These are phyloP conservation scores for Chlamydomonas schloesseri DNA, from an alignment of 139 green algal species.

Conservation along the genomic window DNA sequence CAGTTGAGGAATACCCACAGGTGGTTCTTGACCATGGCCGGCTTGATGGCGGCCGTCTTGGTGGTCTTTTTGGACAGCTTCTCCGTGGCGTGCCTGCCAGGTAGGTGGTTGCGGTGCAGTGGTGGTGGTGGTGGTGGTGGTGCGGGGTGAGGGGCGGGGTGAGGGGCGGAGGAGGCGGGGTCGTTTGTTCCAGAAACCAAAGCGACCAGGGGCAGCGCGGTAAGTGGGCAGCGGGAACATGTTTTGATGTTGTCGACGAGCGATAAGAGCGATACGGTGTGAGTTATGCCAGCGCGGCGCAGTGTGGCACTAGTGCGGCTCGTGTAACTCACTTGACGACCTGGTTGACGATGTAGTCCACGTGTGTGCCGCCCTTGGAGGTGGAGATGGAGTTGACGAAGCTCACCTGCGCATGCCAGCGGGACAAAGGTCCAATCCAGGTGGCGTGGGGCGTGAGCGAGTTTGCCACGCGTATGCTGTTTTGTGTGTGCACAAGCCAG, in stretches of 20 bases:
- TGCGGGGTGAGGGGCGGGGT: too few relatives aligned
- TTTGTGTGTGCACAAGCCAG: too few relatives aligned
- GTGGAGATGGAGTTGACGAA: conserved; percentile 99
- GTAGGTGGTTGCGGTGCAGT: not conserved
- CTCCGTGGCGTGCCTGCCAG: conserved; percentile 70
- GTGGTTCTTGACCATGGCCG: conserved; percentile 98
- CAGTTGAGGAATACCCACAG: conserved; percentile 98
- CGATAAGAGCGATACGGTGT: too few relatives aligned
- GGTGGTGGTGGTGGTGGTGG: not conserved
- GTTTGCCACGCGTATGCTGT: too few relatives aligned
- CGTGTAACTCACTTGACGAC: conserved; percentile 86
- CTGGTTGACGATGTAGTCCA: conserved; percentile 94
- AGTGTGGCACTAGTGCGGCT: too few relatives aligned
- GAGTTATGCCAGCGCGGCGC: too few relatives aligned
- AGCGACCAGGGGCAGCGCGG: too few relatives aligned
- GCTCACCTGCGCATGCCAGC: conserved; percentile 82
- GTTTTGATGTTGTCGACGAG: too few relatives aligned
- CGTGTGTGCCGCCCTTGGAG: conserved; percentile 97
- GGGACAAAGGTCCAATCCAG: not conserved
- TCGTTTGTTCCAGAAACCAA: too few relatives aligned
- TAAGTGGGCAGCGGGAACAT: too few relatives aligned
- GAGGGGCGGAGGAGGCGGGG: too few relatives aligned
- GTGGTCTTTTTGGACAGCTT: conserved; percentile 97
- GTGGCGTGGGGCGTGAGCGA: too few relatives aligned
- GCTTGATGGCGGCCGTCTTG: conserved; percentile 93